Conservation (phyloP, 1,284 basidiomycete genomes). For the Heterobasidion annosum region DNA sequence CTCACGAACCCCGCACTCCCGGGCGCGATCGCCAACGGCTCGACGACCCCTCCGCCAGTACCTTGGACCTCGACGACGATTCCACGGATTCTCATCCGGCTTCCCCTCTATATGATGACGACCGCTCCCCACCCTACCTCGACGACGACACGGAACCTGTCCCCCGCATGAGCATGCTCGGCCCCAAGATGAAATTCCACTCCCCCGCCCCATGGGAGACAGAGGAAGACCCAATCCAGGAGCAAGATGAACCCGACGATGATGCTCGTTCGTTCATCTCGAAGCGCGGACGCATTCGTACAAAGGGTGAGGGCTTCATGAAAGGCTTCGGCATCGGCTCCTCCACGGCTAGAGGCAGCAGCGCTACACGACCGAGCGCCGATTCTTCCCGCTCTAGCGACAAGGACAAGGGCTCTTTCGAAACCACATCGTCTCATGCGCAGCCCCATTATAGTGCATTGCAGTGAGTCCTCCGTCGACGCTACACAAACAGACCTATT, state of each 20-base stretch:
- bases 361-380: slow-evolving; percentile 43
- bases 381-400: slow-evolving; percentile 50
- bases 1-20: slow-evolving; percentile 18
- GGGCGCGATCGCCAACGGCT: slow-evolving; percentile 30
- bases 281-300: slow-evolving; percentile 18
- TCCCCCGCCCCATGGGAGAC: slow-evolving; percentile 74
- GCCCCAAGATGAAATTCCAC: slow-evolving; percentile 73
- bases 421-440: slow-evolving; percentile 37
- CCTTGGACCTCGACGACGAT: slow-evolving; percentile 55
- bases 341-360: slow-evolving; percentile 24
- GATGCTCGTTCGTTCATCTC: slow-evolving; percentile 18
- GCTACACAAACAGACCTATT: not conserved
- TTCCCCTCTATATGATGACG: slow-evolving; percentile 1
- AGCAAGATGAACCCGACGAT: slow-evolving; percentile 36
- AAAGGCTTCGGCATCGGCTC: slow-evolving; percentile 31
- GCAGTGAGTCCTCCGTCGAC: slow-evolving; percentile 36
- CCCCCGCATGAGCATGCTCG: slow-evolving; percentile 56
- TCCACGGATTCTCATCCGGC: slow-evolving; percentile 5
- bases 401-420: slow-evolving; percentile 48
- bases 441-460: slow-evolving; percentile 41
- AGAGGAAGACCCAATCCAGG: slow-evolving; percentile 35
- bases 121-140: slow-evolving; percentile 15
- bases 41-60: slow-evolving; percentile 41
- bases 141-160: slow-evolving; percentile 26
- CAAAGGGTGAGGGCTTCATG: slow-evolving; percentile 28